Conservation (phyloP, 2,329 filamentous ascomycete genomes). For the Exserohilum rostratum region DNA sequence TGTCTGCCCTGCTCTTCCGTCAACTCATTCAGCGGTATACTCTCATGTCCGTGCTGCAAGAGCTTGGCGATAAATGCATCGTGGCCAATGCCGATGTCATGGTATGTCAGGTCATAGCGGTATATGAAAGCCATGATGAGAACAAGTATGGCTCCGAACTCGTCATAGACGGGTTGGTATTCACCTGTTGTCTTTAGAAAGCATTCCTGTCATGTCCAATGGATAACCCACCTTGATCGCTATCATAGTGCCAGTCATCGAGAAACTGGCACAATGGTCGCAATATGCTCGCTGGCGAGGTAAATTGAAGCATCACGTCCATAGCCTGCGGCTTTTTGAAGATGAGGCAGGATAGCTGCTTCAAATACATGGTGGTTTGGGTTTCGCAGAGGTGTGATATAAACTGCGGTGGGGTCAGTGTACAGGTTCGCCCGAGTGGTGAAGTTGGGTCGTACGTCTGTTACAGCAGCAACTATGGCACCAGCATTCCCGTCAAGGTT, state of each 20-base stretch:
- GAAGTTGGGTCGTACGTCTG: constrained; percentile 43
- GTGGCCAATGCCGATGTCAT: constrained; percentile 67
- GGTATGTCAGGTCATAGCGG: constrained; percentile 69
- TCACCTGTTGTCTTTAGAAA: constrained; percentile 59
- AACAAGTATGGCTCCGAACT: constrained; percentile 78
- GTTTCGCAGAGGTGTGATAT: constrained; percentile 71
- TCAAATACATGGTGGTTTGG: constrained; percentile 81
- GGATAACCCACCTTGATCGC: constrained; percentile 67
- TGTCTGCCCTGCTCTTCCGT: constrained; percentile 69
- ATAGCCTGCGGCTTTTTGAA: constrained; percentile 73
- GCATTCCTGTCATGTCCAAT: neutral
- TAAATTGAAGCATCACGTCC: constrained; percentile 78
- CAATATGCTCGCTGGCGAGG: constrained; percentile 71
- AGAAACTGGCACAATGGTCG: constrained; percentile 76
- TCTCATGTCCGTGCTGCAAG: constrained; percentile 64
- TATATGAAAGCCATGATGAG: constrained; percentile 76
- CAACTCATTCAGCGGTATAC: constrained; percentile 64
- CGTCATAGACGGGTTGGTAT: constrained; percentile 84
- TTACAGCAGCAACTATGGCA: constrained; percentile 75
- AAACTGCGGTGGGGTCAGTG: constrained; percentile 55
- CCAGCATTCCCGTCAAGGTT: constrained; percentile 91
- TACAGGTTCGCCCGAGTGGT: neutral
- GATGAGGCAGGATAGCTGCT: constrained; percentile 74
- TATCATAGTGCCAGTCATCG: constrained; percentile 80
- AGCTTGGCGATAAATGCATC: constrained; percentile 74